Conservation (phyloP, 2,329 filamentous ascomycete genomes). For the Fusarium nelsonii region DNA sequence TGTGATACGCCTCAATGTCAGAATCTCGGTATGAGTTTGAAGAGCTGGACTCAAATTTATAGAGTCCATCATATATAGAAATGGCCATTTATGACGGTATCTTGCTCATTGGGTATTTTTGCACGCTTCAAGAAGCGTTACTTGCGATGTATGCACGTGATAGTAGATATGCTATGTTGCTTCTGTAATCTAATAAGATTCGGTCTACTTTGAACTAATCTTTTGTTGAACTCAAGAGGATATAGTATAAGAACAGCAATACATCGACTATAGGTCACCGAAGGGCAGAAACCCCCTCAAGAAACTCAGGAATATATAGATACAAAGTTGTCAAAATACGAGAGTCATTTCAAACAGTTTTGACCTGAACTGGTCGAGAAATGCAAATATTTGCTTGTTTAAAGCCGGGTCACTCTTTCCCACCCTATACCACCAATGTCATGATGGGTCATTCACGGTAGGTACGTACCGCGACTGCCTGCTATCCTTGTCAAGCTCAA, state of each 20-base stretch:
- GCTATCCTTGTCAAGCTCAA: neutral
- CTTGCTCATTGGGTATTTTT: fast-evolving
- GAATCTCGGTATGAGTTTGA: conserved; percentile 6
- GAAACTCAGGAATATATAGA: neutral
- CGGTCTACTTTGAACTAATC: fast-evolving
- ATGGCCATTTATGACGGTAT: neutral
- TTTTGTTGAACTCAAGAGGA: neutral
- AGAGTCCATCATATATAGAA: neutral
- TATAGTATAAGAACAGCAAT: neutral
- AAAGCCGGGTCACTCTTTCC: neutral
- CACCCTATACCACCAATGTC: conserved; percentile 26
- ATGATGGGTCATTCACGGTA: neutral
- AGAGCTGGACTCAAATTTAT: conserved; percentile 4
- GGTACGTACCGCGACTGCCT: conserved; percentile 8
- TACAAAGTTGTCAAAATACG: too few relatives aligned
- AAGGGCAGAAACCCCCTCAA: too few relatives aligned
- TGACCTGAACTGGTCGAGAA: neutral
- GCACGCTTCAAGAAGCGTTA: neutral
- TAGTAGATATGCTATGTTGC: fast-evolving
- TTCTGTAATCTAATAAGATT: neutral
- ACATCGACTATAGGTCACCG: neutral
- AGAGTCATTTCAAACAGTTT: too few relatives aligned
- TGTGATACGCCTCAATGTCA: conserved; percentile 17
- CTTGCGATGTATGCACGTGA: fast-evolving
- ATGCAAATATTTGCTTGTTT: neutral